Evolutionary conservation across 2,329 filamentous ascomycete genomes (phyloP).

Genomic region (Pseudopyricularia javanii): DNA sequence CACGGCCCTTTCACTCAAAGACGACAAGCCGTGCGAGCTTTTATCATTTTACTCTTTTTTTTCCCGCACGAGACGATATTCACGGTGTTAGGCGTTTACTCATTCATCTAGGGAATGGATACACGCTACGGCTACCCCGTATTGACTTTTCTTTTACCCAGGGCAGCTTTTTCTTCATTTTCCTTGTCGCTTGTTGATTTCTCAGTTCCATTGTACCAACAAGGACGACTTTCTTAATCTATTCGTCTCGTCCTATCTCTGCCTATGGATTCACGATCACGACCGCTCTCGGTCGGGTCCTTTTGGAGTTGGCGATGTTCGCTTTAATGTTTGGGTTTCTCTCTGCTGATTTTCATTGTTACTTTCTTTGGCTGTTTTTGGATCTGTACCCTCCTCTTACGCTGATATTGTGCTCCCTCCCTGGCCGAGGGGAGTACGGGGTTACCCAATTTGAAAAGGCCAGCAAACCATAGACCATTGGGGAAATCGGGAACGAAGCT

Average conservation of each 20-base stretch:
- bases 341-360: not conserved
- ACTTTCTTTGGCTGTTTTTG: not conserved
- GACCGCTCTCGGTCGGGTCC: not conserved
- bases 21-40: too few species aligned
- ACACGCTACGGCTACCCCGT: too few species aligned
- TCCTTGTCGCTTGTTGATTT: conserved; percentile 1
- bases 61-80: too few species aligned
- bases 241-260: not conserved
- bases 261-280: not conserved
- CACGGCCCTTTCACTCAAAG: too few species aligned
- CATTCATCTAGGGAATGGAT: too few species aligned
- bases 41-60: too few species aligned
- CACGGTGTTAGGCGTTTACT: too few species aligned
- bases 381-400: not conserved
- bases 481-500: not conserved
- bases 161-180: not conserved
- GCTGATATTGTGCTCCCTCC: not conserved
- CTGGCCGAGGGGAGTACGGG: not conserved
- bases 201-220: conserved; percentile 1
- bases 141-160: not conserved
- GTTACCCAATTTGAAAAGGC: not conserved
- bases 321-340: too few species aligned
- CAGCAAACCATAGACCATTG: not conserved
- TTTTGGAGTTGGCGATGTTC: not conserved
- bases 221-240: conserved; percentile 1